Conservation (phyloP, 148 eudicot genomes). For the Camellia sinensis region DNA sequence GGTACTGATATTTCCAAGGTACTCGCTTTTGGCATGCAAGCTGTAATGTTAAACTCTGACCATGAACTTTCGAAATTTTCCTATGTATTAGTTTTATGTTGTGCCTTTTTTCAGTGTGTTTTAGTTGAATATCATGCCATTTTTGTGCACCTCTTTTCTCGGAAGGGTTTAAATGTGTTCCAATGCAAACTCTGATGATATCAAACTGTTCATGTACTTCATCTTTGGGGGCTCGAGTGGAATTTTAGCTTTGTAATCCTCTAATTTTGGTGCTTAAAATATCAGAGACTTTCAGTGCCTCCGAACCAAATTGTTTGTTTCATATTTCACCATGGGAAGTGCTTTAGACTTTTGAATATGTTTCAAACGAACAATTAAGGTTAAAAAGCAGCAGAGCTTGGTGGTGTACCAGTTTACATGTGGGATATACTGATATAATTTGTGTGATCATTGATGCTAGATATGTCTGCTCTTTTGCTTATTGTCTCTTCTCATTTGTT, state of each 20-base stretch:
- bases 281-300: not conserved
- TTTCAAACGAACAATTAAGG: no score
- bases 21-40: slow-evolving; percentile 79
- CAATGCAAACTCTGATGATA: no score
- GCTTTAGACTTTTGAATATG: no score
- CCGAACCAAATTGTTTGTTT: not conserved
- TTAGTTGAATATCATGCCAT: not conserved
- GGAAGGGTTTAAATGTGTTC: not conserved
- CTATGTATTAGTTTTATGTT: not conserved
- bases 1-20: slow-evolving; percentile 90
- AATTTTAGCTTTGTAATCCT: no score
- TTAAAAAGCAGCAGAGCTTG: no score
- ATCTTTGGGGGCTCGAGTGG: not conserved
- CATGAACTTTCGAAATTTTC: not conserved
- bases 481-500: not conserved
- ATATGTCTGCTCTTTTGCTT: not conserved
- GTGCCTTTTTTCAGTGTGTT: not conserved
- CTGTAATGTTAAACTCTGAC: slow-evolving; percentile 50
- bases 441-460: not conserved
- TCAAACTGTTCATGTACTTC: not conserved
- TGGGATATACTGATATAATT: not conserved
- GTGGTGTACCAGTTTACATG: no score
- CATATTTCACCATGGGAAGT: not conserved
- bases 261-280: no score
- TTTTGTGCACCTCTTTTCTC: not conserved